A percentile compares a stretch with the other conserved stretches of the same genome.
Conservation (phyloP, 2,329 filamentous ascomycete species). For the Diaporthe sp. region DNA sequence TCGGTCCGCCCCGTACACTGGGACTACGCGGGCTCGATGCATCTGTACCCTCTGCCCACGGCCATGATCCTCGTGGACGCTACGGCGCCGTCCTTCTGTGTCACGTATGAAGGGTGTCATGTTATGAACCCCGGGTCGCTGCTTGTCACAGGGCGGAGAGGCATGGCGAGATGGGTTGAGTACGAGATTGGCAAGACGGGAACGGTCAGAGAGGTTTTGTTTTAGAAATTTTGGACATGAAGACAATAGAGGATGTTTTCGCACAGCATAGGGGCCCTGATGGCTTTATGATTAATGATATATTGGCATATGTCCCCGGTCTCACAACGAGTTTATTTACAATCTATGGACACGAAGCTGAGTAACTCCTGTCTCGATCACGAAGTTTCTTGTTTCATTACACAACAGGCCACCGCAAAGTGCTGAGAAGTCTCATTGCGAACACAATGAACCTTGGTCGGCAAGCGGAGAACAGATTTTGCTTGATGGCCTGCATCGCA, state of each 20-base stretch:
- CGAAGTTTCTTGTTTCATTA: too few relatives aligned
- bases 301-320: neutral
- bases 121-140: slow-evolving; percentile 93
- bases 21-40: slow-evolving; percentile 84
- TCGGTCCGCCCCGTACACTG: slow-evolving; percentile 85
- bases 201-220: slow-evolving; percentile 73
- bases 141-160: slow-evolving; percentile 76
- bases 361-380: too few relatives aligned
- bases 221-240: slow-evolving; percentile 52
- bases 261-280: neutral
- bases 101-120: slow-evolving; percentile 95
- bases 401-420: neutral
- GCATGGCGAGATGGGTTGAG: slow-evolving; percentile 86
- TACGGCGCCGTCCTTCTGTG: slow-evolving; percentile 83
- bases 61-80: slow-evolving; percentile 86
- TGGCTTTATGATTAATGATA: slow-evolving; percentile 20
- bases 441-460: neutral
- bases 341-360: neutral
- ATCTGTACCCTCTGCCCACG: slow-evolving; percentile 90
- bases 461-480: neutral
- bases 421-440: neutral
- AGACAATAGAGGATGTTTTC: too few relatives aligned
- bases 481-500: too few relatives aligned
- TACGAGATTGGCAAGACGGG: slow-evolving; percentile 80
- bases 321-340: neutral